Base-by-base conservation (phyloP, 768 basidiomycete species). In the Agrocybe pediades region DNA sequence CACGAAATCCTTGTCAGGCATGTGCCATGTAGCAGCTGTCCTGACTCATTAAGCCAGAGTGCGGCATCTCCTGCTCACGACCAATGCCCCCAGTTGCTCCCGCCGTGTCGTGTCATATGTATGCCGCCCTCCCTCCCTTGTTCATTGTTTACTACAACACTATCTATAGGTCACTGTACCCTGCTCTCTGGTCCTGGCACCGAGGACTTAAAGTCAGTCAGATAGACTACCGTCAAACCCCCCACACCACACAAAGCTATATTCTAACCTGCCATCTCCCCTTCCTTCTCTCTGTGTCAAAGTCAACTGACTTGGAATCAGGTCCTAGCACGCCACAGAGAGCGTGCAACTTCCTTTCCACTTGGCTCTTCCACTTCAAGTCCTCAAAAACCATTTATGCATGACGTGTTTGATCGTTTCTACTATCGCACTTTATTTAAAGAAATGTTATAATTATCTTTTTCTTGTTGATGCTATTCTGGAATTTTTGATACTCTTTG, bases 301-400 rank as follows among this genome's bases (percentile, higher is more conserved):
- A 49, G 49, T 49, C 49, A 41, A 49, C 39, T 49, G 49, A 49
- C 40, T 26, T 19, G 11, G 33, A 15, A 5, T 4, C 13, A 36
- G 11, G 13, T 13, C 15, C 29, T 7, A 30, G 15, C n/a, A 36
- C 11, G 11, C 33, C 5, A 3, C 33, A 36, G 13, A 36, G 33
- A 15, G 33, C n/a, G n/a, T n/a, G n/a, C n/a, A 36, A 36, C 33
- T 15, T 36, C 33, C 13, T n/a, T 30, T 6, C 13, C 33, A 13
- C 39, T 36, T 21, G 19, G 1, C 6, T 4, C 30, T 47, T 27
- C 17, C 25, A 3, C n/a, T 36, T n/a, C n/a, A 7, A 36, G n/a
- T n/a, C 33, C 33, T 36, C 33, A 36, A 36, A 36, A 36, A 36
- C 11, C 5, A 15, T 36, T 36, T 36, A 36, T 36, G 33, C 33